Conservation (phyloP, 164 flowering plant species). For the Taxillus chinensis region DNA sequence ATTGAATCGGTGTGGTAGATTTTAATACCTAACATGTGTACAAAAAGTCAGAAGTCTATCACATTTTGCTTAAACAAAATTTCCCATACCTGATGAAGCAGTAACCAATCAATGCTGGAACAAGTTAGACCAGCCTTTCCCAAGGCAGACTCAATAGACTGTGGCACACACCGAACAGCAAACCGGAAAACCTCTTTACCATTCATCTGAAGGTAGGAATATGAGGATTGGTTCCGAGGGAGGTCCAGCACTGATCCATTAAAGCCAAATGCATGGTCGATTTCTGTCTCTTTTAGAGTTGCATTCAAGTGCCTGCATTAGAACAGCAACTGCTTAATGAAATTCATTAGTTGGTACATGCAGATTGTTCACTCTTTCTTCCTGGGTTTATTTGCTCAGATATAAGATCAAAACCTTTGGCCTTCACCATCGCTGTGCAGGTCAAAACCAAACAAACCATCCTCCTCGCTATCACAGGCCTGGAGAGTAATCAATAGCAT, state of each 20-base stretch:
- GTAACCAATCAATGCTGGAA: slow-evolving; percentile 74
- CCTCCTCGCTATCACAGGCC: slow-evolving; percentile 76
- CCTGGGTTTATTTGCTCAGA: background rate
- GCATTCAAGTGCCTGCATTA: slow-evolving; percentile 73
- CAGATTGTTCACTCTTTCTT: background rate
- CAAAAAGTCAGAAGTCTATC: too few species aligned
- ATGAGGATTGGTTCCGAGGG: slow-evolving; percentile 47
- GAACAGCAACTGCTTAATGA: slow-evolving; percentile 1
- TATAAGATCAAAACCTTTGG: slow-evolving; percentile 29
- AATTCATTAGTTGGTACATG: background rate
- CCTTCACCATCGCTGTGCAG: slow-evolving; percentile 92
- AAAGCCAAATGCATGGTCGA: slow-evolving; percentile 27
- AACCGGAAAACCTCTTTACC: slow-evolving; percentile 95
- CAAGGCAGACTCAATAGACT: slow-evolving; percentile 63
- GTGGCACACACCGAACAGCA: slow-evolving; percentile 78
- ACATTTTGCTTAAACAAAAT: background rate
- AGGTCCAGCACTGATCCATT: slow-evolving; percentile 49
- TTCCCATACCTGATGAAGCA: slow-evolving; percentile 86
- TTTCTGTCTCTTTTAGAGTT: slow-evolving; percentile 25
- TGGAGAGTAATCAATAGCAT: slow-evolving; percentile 16
- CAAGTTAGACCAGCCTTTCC: slow-evolving; percentile 53
- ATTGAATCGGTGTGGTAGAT: too few species aligned
- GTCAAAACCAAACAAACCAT: slow-evolving; percentile 78
- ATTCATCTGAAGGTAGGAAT: slow-evolving; percentile 83
- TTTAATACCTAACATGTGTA: too few species aligned